These are phyloP conservation scores for Fomitopsis serialis DNA, from an alignment of 768 basidiomycete species.

Conservation along the genomic window DNA sequence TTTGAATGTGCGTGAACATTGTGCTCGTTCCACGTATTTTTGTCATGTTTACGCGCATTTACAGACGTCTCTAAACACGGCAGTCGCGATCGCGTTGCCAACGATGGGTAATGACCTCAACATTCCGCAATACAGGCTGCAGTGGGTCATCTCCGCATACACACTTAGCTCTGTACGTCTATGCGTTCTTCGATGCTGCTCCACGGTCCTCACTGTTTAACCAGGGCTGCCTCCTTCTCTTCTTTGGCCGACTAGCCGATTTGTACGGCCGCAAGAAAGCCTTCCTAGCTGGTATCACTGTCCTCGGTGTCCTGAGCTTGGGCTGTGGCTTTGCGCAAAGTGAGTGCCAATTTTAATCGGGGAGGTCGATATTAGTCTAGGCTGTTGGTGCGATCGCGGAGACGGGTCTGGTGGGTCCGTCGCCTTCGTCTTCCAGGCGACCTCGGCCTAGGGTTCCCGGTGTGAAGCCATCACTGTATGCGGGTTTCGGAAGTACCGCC, in stretches of 20 bases:
- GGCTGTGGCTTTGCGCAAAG: constrained; percentile 61
- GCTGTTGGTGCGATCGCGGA: too few species aligned
- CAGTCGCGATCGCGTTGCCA: constrained; percentile 24
- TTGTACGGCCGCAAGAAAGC: constrained; percentile 67
- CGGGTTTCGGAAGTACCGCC: too few species aligned
- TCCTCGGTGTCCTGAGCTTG: constrained; percentile 52
- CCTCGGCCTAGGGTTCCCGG: too few species aligned
- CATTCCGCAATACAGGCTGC: constrained; percentile 46
- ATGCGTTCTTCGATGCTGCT: background rate
- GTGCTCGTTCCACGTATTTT: background rate
- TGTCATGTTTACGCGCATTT: background rate
- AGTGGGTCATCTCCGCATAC: constrained; percentile 68
- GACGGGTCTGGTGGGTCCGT: too few species aligned
- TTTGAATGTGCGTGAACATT: constrained; percentile 20
- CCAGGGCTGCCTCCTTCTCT: constrained; percentile 73
- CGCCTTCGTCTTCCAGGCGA: too few species aligned
- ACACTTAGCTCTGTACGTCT: constrained; percentile 56
- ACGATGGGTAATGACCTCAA: constrained; percentile 33
- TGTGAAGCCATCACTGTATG: too few species aligned
- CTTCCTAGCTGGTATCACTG: constrained; percentile 56
- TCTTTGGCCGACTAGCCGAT: constrained; percentile 78
- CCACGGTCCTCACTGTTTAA: background rate
- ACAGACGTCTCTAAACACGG: constrained; percentile 19
- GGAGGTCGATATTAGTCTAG: too few species aligned
- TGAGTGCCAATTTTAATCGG: constrained; percentile 16